Conservation (phyloP, 192 early-diverging fungal species). For the Dissophora globulifera region DNA sequence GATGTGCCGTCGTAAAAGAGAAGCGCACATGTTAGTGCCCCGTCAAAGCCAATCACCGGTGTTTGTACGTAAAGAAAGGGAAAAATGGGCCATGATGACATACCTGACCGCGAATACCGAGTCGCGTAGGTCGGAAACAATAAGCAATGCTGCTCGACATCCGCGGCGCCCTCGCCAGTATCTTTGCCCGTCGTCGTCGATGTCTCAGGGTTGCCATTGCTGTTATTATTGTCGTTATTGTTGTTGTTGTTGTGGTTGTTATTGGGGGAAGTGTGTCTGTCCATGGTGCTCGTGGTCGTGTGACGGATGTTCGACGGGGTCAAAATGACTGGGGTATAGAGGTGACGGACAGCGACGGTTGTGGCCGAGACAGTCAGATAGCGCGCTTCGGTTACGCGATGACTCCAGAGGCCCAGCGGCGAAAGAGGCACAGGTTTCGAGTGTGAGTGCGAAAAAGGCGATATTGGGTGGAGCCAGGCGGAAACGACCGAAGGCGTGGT, state of each 20-base stretch:
- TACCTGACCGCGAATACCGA: conserved; percentile 45
- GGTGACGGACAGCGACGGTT: neutral
- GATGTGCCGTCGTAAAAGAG: too few relatives aligned
- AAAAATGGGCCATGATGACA: neutral
- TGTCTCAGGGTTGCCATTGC: neutral
- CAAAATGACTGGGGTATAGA: neutral
- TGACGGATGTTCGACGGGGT: neutral
- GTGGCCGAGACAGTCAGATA: too few relatives aligned
- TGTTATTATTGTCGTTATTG: neutral
- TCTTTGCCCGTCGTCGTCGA: neutral
- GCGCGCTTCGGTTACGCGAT: too few relatives aligned
- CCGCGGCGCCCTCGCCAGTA: neutral
- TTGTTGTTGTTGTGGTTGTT: conserved; percentile 5
- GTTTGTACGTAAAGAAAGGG: too few relatives aligned
- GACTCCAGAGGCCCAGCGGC: too few relatives aligned
- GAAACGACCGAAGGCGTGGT: too few relatives aligned
- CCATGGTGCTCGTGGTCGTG: neutral
- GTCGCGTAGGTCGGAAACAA: conserved; percentile 63
- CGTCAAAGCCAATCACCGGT: too few relatives aligned
- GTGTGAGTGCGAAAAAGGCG: too few relatives aligned
- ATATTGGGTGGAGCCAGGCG: too few relatives aligned
- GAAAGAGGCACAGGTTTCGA: too few relatives aligned
- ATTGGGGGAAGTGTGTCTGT: neutral
- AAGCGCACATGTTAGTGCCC: too few relatives aligned
- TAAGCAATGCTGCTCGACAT: conserved; percentile 54